Percentiles rank a stretch among this genome's conserved stretches.
Conservation (phyloP, 139 green algal genomes). For the Zygnema circumcarinatum region DNA sequence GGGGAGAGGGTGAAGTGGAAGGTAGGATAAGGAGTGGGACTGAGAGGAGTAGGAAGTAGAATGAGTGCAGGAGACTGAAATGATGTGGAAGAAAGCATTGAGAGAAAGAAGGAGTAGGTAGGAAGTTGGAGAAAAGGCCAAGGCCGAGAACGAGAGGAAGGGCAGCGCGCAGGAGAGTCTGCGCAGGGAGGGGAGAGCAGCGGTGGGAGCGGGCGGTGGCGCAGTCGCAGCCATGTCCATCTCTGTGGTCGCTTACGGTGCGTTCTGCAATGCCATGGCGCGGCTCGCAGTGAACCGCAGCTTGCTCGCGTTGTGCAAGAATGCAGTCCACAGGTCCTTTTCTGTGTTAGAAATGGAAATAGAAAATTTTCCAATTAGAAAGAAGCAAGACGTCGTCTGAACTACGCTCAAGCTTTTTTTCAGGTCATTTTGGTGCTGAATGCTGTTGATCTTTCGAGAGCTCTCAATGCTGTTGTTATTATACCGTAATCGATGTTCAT, state of each 20-base stretch:
- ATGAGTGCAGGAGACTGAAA: not conserved
- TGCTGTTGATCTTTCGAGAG: not conserved
- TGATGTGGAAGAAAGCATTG: not conserved
- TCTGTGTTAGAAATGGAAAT: not conserved
- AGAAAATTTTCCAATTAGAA: not conserved
- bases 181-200: not conserved
- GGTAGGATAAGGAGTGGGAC: not conserved
- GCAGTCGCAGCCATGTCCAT: not conserved
- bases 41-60: not conserved
- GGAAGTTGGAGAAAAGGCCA: not conserved
- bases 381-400: not conserved
- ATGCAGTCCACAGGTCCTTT: too few species aligned
- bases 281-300: not conserved
- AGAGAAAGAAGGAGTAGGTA: not conserved
- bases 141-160: not conserved
- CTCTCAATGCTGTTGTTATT: not conserved
- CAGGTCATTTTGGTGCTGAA: not conserved
- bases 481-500: not conserved
- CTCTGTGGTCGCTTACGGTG: not conserved
- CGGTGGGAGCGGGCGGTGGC: not conserved
- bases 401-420: not conserved
- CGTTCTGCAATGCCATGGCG: not conserved
- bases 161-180: not conserved
- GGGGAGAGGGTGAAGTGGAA: slow-evolving; percentile 15
- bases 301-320: not conserved